Evolutionary conservation across 768 basidiomycete species (phyloP), one percentile per base, ranked within the genome.

Genomic region (Kwoniella pini): DNA sequence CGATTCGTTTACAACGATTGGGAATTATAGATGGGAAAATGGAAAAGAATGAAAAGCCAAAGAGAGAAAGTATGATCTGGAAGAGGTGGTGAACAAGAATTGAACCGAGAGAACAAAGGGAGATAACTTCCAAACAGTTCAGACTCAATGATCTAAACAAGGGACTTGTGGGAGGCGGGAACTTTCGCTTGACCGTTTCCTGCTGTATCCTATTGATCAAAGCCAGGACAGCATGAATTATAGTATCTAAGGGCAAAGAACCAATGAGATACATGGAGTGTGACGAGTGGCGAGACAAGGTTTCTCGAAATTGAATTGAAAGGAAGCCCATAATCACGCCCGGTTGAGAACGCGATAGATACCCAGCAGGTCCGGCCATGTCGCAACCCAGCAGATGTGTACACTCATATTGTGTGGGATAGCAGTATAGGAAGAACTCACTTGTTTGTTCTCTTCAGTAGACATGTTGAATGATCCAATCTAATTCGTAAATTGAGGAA

Each of bases 381-480:
- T 50, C 15, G 19, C 15, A 46, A 12, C 48, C 33, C 33, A 7
- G 7, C 7, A 7, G 33, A 36, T 36, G 33, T 7, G 15, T 36
- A 15, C 33, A 15, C 15, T 7, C 15, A 15, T 7, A 36, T 7
- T 36, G 7, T 36, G 33, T 7, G 15, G 15, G 33, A 36, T 7
- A 15, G 33, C 33, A 36, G 7, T 36, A 7, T n/a, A n/a, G n/a
- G n/a, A n/a, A n/a, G 15, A 15, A 54, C 59, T 61, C 52, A 61
- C 59, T 43, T 53, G 59, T 45, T 61, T 61, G 43, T 46, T 53
- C 40, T 61, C 43, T 36, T 54, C 59, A 52, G 38, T 42, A 38
- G 59, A 61, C 59, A 61, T 61, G 59, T 61, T 61, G 42, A 43
- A 22, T 52, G 57, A n/a, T 40, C 19, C 27, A 15, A 22, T 53